phyloP scores from a whole-genome alignment of 1,284 basidiomycete genomes.

The Boletellus deceptivus region DNA sequence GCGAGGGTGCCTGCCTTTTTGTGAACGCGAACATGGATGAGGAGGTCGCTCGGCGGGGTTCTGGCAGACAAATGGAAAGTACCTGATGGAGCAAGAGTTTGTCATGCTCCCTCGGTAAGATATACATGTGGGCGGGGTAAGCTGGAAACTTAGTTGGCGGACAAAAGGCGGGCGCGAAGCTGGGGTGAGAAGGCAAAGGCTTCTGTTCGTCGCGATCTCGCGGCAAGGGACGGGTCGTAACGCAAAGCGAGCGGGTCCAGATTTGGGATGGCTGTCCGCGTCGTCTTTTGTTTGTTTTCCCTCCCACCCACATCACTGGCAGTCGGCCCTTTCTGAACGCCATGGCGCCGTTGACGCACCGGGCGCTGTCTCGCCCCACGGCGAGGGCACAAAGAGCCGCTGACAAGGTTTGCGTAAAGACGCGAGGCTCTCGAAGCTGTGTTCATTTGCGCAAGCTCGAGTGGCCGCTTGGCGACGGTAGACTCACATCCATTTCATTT shows the following conservation, averaged over 20 bases:
- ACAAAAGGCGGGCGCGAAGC: not conserved
- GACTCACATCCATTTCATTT: too few species aligned
- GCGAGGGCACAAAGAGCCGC: constrained; percentile 5
- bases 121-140: constrained; percentile 37
- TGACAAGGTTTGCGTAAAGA: constrained; percentile 4
- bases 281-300: too few species aligned
- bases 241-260: not conserved
- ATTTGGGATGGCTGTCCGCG: constrained; percentile 15
- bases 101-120: constrained; percentile 50
- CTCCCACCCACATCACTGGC: not conserved
- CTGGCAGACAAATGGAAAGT: constrained; percentile 6
- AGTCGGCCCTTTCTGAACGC: not conserved
- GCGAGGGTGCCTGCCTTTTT: constrained; percentile 79
- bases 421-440: not conserved
- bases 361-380: constrained; percentile 8
- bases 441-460: not conserved
- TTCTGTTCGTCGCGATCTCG: not conserved
- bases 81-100: constrained; percentile 57
- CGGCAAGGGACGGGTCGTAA: constrained; percentile 9
- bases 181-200: not conserved
- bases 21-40: not conserved
- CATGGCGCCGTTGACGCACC: too few species aligned
- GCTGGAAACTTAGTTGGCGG: not conserved
- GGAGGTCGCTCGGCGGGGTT: not conserved
- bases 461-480: too few species aligned